Evolutionary conservation across 2,329 filamentous ascomycete genomes (phyloP), one percentile per base, ranked within the genome.

Genomic region (Neurospora sp.): DNA sequence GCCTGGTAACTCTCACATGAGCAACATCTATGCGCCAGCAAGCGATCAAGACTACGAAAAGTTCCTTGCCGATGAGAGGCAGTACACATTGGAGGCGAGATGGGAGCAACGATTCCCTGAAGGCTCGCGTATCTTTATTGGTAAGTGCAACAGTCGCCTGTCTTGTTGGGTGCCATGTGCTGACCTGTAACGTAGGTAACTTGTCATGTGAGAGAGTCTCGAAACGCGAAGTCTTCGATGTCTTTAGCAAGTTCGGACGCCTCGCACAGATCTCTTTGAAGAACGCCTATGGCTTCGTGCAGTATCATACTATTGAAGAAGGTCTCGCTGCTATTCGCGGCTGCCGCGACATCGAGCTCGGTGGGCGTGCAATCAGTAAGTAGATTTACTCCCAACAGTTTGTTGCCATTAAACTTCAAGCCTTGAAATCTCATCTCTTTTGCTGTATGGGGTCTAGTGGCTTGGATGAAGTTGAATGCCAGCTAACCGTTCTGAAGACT

Each of bases 191-290:
- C 77, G 93, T 77, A 97, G 93, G 94, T 69, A 99, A 98, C 78
- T 85, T 99, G 11, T 94, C 93, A 1, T 95, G 92, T 68, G 95
- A 98, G 78, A 90, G 94, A 77, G 94, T 97, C 15, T 96, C 93
- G 7, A 98, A 98, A 81, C 89, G 91, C 74, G 94, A 98, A 80
- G 89, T 98, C 9, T 98, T 97, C 80, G 91, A 97, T 77, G 86
- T 95, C 19, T 98, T 99, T 78, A 89, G 93, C 77, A 87, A 86
- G 70, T 94, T 93, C 78, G 96, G 96, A 69, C 90, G 90, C 72
- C 84, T 99, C 66, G 95, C 94, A 1, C 96, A 99, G 78, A 96
- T 98, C 71, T 97, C 93, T 0, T 93, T 98, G 75, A 98, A 98
- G 80, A 93, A 96, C 74, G 94, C 94, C 1, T 98, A 97, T 80